Evolutionary conservation across 257 asterid genomes (phyloP).

Genomic region (Ajuga chamaepitys): DNA sequence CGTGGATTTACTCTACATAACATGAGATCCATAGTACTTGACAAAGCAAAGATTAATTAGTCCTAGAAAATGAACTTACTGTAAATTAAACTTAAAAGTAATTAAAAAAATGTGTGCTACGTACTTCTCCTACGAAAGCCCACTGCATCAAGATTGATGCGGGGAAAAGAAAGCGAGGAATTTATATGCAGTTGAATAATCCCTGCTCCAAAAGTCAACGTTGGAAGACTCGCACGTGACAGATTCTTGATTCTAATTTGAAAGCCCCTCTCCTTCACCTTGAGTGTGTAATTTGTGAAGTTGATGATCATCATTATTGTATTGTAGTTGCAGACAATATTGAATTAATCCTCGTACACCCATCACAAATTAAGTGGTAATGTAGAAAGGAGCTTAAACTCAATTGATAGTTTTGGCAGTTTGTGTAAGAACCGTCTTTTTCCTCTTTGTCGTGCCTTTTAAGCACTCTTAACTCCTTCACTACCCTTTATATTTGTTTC

Average conservation of each 20-base stretch:
- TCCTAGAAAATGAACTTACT: not conserved
- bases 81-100: not conserved
- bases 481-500: conserved; percentile 18
- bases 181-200: conserved; percentile 2
- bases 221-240: conserved; percentile 15
- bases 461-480: conserved; percentile 44
- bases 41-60: not conserved
- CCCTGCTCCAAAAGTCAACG: conserved; percentile 17
- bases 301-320: not conserved
- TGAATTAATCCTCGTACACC: conserved; percentile 47
- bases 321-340: not conserved
- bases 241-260: not conserved
- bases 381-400: not conserved
- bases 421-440: conserved; percentile 37
- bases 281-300: not conserved
- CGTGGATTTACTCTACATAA: not conserved
- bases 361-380: conserved; percentile 8
- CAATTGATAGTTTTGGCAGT: conserved; percentile 24
- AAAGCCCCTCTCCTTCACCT: not conserved
- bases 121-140: not conserved
- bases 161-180: not conserved
- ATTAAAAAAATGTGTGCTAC: too few relatives aligned
- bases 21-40: not conserved
- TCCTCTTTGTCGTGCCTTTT: conserved; percentile 64
- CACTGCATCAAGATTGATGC: conserved; percentile 16